Percentiles rank a stretch among this genome's conserved stretches.
Evolutionary conservation across 1,284 basidiomycete species (phyloP).

Genomic region (Rugosomyces carneus): DNA sequence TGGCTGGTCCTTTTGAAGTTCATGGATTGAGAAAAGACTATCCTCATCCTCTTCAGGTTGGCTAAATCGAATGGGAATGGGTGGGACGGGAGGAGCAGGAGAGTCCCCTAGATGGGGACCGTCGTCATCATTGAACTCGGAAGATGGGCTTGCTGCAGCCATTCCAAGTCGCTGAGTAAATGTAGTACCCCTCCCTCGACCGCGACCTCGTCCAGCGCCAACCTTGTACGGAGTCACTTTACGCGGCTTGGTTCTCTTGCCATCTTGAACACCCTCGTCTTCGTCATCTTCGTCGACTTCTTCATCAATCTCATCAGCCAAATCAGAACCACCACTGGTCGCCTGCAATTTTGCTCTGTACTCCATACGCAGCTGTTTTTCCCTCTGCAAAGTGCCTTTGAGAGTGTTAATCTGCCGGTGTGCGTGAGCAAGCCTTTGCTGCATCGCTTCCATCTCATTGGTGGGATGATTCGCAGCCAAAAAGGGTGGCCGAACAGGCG

Average conservation of each 20-base stretch:
- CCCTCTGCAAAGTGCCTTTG: conserved; percentile 69
- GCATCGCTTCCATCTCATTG: conserved; percentile 74
- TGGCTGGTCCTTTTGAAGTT: conserved; percentile 17
- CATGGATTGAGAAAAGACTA: conserved; percentile 31
- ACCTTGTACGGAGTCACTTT: conserved; percentile 35
- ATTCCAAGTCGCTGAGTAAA: conserved; percentile 59
- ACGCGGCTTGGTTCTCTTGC: conserved; percentile 24
- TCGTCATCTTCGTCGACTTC: conserved; percentile 40
- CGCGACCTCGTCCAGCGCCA: conserved; percentile 41
- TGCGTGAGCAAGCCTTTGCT: conserved; percentile 75
- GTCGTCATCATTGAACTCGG: conserved; percentile 46
- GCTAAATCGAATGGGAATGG: conserved; percentile 42
- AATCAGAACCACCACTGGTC: conserved; percentile 30
- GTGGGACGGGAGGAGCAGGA: conserved; percentile 44
- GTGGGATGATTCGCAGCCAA: conserved; percentile 64
- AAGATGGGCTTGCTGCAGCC: conserved; percentile 48
- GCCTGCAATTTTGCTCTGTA: conserved; percentile 47
- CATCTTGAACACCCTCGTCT: conserved; percentile 30
- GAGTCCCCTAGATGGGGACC: conserved; percentile 31
- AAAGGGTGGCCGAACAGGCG: conserved; percentile 66
- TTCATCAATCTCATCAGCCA: conserved; percentile 32
- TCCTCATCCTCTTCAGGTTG: conserved; percentile 37
- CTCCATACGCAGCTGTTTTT: conserved; percentile 73
- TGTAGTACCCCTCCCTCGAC: conserved; percentile 43
- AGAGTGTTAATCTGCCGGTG: conserved; percentile 78